Conservation (phyloP, 768 basidiomycete species). For the Auricularia auricula-judae region DNA sequence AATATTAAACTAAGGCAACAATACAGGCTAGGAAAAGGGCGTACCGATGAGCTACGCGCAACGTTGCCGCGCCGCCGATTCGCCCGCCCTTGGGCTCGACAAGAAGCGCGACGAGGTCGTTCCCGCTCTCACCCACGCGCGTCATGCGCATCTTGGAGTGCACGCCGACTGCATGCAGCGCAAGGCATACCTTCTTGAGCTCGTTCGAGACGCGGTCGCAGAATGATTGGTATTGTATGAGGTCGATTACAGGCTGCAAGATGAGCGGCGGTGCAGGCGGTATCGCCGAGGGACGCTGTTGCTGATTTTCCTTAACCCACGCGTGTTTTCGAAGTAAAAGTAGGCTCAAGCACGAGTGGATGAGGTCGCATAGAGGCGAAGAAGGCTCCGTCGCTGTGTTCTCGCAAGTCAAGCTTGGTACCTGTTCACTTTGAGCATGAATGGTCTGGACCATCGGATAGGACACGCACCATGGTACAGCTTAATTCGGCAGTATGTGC, state of each 20-base stretch:
- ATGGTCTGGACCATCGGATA: not conserved
- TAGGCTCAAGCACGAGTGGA: constrained; percentile 52
- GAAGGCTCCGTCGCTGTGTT: constrained; percentile 6
- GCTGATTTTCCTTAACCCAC: constrained; percentile 28
- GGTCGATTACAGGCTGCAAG: constrained; percentile 65
- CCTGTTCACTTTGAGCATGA: not conserved
- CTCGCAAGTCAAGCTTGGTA: not conserved
- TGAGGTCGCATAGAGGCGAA: constrained; percentile 47
- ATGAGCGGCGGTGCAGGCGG: constrained; percentile 25
- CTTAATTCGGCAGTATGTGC: constrained; percentile 56
- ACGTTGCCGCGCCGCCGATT: constrained; percentile 60
- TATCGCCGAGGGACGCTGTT: not conserved
- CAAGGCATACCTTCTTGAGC: constrained; percentile 37
- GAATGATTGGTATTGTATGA: constrained; percentile 72
- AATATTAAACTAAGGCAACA: not conserved
- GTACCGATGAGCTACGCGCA: constrained; percentile 62
- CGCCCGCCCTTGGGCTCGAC: constrained; percentile 28
- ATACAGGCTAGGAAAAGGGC: constrained; percentile 6
- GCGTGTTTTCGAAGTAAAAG: constrained; percentile 55
- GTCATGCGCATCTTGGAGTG: constrained; percentile 46
- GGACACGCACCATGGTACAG: constrained; percentile 55
- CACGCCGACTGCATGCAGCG: constrained; percentile 45
- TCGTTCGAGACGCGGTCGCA: constrained; percentile 51
- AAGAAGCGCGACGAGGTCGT: constrained; percentile 41
- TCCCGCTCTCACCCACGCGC: constrained; percentile 57